phyloP scores from a whole-genome alignment of 495 filamentous ascomycete species.

The Saxophila tyrrhenica region DNA sequence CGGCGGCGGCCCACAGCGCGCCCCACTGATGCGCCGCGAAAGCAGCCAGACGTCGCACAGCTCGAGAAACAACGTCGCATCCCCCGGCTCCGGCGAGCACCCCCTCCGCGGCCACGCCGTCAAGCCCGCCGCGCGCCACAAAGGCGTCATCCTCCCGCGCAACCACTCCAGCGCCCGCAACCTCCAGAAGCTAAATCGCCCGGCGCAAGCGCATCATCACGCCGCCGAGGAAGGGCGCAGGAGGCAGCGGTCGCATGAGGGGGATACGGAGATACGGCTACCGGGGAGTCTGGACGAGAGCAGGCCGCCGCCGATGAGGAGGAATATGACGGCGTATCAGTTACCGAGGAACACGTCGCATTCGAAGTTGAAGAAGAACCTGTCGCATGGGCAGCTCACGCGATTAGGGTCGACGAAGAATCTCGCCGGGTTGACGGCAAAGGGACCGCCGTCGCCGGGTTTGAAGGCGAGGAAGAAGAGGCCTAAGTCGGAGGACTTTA shows the following conservation, averaged over 20 bases:
- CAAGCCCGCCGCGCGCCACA: slow-evolving; percentile 9
- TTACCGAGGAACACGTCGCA: slow-evolving; percentile 15
- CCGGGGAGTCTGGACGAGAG: slow-evolving; percentile 13
- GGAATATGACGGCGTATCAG: slow-evolving; percentile 15
- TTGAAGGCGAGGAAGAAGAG: slow-evolving; percentile 12
- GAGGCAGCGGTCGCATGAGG: slow-evolving; percentile 9
- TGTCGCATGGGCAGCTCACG: slow-evolving; percentile 27
- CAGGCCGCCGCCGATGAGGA: slow-evolving; percentile 3
- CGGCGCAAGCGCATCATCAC: not conserved
- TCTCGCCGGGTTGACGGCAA: not conserved
- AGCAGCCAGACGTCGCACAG: slow-evolving; percentile 14
- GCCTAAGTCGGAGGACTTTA: slow-evolving; percentile 12
- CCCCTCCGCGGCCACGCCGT: slow-evolving; percentile 11
- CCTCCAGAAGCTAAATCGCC: slow-evolving; percentile 8
- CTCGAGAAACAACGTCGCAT: not conserved
- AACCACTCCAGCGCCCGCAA: slow-evolving; percentile 20
- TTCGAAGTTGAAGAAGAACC: slow-evolving; percentile 29
- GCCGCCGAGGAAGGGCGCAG: slow-evolving; percentile 3
- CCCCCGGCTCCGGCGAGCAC: slow-evolving; percentile 16
- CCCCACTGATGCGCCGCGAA: slow-evolving; percentile 9
- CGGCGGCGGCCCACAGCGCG: not conserved
- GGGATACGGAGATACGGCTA: slow-evolving; percentile 17
- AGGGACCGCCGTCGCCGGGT: not conserved
- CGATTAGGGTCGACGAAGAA: slow-evolving; percentile 11
- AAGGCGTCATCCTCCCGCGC: slow-evolving; percentile 12